Evolutionary conservation across 2,329 filamentous ascomycete species (phyloP).

Genomic region (Coleophoma cylindrospora): DNA sequence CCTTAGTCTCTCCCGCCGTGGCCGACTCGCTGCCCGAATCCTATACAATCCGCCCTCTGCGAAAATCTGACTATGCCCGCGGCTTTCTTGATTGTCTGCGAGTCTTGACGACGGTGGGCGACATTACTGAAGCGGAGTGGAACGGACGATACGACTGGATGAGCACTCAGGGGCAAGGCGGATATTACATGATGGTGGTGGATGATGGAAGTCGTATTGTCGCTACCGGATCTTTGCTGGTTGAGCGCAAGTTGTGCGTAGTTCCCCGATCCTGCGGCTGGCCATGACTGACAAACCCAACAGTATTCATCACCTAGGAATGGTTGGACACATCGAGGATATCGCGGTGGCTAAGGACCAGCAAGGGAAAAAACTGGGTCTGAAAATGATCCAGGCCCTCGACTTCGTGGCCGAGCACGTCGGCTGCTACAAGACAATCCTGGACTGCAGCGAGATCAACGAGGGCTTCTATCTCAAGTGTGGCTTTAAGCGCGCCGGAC

Average conservation of each 20-base stretch:
- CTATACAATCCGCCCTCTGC: slow-evolving; percentile 78
- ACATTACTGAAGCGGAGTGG: slow-evolving; percentile 70
- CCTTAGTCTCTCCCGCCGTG: slow-evolving; percentile 75
- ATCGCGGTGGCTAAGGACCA: slow-evolving; percentile 93
- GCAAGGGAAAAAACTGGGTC: slow-evolving; percentile 93
- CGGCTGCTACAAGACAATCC: slow-evolving; percentile 95
- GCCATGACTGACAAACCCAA: neutral
- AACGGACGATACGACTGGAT: slow-evolving; percentile 77
- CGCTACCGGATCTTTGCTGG: slow-evolving; percentile 80
- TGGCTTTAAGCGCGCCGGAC: slow-evolving; percentile 83
- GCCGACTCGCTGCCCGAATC: slow-evolving; percentile 67
- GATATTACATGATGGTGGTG: slow-evolving; percentile 82
- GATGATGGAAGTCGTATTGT: slow-evolving; percentile 72
- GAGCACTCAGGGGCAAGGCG: slow-evolving; percentile 56
- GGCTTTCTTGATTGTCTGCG: slow-evolving; percentile 90
- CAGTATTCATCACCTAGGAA: slow-evolving; percentile 73
- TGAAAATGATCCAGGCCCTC: slow-evolving; percentile 89
- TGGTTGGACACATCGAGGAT: slow-evolving; percentile 95
- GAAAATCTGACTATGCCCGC: slow-evolving; percentile 68
- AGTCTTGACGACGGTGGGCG: slow-evolving; percentile 87
- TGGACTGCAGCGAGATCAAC: slow-evolving; percentile 94
- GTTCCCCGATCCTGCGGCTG: neutral
- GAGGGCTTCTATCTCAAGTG: slow-evolving; percentile 99
- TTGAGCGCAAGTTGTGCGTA: slow-evolving; percentile 87
- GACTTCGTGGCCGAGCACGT: slow-evolving; percentile 83